phyloP scores from a whole-genome alignment of 768 basidiomycete species.

The Leucosporidium creatinivorum region DNA sequence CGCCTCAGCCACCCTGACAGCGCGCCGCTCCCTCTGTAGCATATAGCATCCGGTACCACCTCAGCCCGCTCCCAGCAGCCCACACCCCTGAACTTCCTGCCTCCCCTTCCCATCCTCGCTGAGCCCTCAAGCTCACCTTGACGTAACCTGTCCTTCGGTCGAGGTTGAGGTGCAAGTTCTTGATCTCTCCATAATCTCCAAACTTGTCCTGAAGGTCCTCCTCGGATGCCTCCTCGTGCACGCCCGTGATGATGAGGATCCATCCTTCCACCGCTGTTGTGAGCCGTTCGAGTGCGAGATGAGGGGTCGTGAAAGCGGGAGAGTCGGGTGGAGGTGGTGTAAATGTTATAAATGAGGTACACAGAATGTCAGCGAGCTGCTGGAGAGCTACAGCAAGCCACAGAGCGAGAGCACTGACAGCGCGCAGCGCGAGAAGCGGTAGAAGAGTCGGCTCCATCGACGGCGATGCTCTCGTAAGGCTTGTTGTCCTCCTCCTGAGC shows the following conservation, averaged over 20 bases:
- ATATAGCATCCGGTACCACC: not conserved
- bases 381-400: too few relatives aligned
- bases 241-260: slow-evolving; percentile 76
- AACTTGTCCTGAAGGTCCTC: slow-evolving; percentile 96
- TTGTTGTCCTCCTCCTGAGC: too few relatives aligned
- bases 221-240: slow-evolving; percentile 97
- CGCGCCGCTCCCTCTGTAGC: not conserved
- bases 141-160: slow-evolving; percentile 97
- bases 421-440: too few relatives aligned
- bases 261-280: too few relatives aligned
- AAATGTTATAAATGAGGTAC: too few relatives aligned
- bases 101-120: not conserved
- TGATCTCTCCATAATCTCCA: slow-evolving; percentile 91
- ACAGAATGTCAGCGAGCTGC: too few relatives aligned
- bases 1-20: not conserved
- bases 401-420: too few relatives aligned
- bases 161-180: slow-evolving; percentile 92
- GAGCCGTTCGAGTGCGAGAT: too few relatives aligned
- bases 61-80: not conserved
- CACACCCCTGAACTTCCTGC: not conserved
- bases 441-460: too few relatives aligned
- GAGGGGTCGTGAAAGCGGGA: too few relatives aligned
- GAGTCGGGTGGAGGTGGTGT: too few relatives aligned
- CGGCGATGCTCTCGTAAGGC: too few relatives aligned
- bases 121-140: slow-evolving; percentile 55